These are phyloP conservation scores for Aureobasidium sp. DNA, from an alignment of 2,329 filamentous ascomycete species.

Conservation along the genomic window DNA sequence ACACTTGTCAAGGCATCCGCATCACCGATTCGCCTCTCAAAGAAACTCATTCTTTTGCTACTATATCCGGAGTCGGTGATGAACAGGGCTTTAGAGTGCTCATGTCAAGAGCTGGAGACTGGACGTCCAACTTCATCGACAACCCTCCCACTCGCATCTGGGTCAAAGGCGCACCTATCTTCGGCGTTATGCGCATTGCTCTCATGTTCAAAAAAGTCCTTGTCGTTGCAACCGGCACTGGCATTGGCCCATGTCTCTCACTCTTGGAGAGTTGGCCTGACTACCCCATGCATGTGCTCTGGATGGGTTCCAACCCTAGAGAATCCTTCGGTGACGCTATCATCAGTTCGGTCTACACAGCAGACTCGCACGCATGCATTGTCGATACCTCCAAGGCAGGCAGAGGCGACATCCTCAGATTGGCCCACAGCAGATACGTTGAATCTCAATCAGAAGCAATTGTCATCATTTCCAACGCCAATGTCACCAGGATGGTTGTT, in stretches of 20 bases:
- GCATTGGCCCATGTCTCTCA: slow-evolving; percentile 60
- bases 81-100: slow-evolving; percentile 55
- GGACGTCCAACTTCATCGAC: slow-evolving; percentile 57
- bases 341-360: slow-evolving; percentile 44
- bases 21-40: slow-evolving; percentile 54
- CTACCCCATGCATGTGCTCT: slow-evolving; percentile 52
- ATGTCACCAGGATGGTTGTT: slow-evolving; percentile 58
- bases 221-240: slow-evolving; percentile 62
- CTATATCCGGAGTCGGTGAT: slow-evolving; percentile 51
- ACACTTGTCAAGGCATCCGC: slow-evolving; percentile 35
- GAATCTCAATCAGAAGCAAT: slow-evolving; percentile 54
- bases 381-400: slow-evolving; percentile 55
- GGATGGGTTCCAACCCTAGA: slow-evolving; percentile 55
- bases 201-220: slow-evolving; percentile 57
- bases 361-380: slow-evolving; percentile 55
- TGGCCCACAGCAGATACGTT: slow-evolving; percentile 43
- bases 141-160: slow-evolving; percentile 54
- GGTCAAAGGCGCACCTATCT: slow-evolving; percentile 58
- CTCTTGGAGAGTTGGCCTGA: slow-evolving; percentile 44
- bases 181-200: slow-evolving; percentile 59
- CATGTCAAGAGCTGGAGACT: slow-evolving; percentile 66
- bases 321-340: slow-evolving; percentile 54
- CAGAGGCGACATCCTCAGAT: slow-evolving; percentile 51
- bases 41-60: slow-evolving; percentile 71
- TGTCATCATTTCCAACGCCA: slow-evolving; percentile 63